Conservation (phyloP, 108 stramenopile genomes). For the Skeletonema tropicum region DNA sequence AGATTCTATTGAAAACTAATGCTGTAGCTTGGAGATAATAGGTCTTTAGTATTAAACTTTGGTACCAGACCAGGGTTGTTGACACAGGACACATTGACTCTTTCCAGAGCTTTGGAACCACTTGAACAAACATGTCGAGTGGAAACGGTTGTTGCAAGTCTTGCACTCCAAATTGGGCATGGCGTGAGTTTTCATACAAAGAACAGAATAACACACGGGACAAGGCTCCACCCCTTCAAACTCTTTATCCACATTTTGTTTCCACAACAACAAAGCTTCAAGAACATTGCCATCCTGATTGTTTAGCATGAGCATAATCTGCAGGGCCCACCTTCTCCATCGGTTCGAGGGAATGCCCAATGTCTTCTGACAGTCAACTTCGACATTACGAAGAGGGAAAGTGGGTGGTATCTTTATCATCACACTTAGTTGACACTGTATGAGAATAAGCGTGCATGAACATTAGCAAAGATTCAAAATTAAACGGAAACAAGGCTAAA, state of each 20-base stretch:
- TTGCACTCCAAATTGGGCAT: conserved; percentile 89
- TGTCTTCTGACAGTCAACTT: conserved; percentile 85
- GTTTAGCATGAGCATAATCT: conserved; percentile 85
- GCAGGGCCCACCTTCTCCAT: conserved; percentile 82
- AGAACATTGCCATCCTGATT: conserved; percentile 83
- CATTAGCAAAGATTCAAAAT: conserved; percentile 3
- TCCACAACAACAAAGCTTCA: conserved; percentile 95
- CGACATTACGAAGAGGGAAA: conserved; percentile 82
- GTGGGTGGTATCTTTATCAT: conserved; percentile 69
- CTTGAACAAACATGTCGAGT: conserved; percentile 88
- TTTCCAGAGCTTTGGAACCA: conserved; percentile 96
- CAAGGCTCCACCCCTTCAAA: conserved; percentile 99
- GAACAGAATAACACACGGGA: conserved; percentile 96
- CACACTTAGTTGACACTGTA: conserved; percentile 73
- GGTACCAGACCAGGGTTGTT: conserved; percentile 75
- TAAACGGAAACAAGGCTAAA: not conserved
- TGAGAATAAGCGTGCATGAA: not conserved
- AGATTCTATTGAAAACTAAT: no score
- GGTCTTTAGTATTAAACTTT: conserved; percentile 22
- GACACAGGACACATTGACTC: conserved; percentile 92
- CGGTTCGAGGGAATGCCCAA: conserved; percentile 74
- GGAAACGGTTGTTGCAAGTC: conserved; percentile 90
- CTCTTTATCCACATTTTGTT: conserved; percentile 96
- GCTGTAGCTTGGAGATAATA: no score
- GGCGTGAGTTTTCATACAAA: conserved; percentile 88